A percentile compares a stretch with the other conserved stretches of the same genome.
phyloP scores from a whole-genome alignment of 2,329 filamentous ascomycete species.

The Fusarium verticillioides region DNA sequence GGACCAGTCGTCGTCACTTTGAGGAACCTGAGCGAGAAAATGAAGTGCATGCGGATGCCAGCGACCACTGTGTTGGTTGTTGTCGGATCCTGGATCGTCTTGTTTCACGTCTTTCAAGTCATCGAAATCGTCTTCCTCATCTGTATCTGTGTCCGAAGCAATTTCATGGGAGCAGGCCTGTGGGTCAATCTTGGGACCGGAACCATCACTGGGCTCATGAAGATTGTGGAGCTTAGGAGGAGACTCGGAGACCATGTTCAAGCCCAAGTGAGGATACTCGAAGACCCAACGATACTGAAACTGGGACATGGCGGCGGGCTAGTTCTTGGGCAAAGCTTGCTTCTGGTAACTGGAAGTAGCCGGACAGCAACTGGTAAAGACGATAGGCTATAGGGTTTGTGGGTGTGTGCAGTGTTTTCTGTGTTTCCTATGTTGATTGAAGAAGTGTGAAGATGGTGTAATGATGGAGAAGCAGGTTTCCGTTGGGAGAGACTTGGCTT shows the following conservation, averaged over 20 bases:
- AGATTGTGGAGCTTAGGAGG: neutral
- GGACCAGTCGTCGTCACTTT: slow-evolving; percentile 19
- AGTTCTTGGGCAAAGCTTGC: neutral
- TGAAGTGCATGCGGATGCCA: slow-evolving; percentile 20
- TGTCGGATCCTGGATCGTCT: neutral
- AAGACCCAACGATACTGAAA: neutral
- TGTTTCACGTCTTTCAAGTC: neutral
- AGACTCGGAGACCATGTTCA: slow-evolving; percentile 1
- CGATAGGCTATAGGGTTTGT: neutral
- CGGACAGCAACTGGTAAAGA: neutral
- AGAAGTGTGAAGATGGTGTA: neutral
- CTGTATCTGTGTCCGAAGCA: neutral
- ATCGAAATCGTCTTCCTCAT: neutral
- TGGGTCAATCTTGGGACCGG: neutral
- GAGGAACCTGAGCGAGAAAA: slow-evolving; percentile 23
- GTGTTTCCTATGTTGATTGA: neutral
- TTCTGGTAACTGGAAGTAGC: neutral
- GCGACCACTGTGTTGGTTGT: neutral
- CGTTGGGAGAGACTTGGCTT: neutral
- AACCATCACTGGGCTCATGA: neutral
- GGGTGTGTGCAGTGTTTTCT: neutral
- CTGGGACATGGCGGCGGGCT: neutral
- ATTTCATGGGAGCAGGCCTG: neutral
- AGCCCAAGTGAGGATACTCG: neutral
- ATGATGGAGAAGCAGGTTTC: neutral